These are phyloP conservation scores for Leccinum cinnamomeum DNA, from an alignment of 1,284 basidiomycete species.

Conservation along the genomic window DNA sequence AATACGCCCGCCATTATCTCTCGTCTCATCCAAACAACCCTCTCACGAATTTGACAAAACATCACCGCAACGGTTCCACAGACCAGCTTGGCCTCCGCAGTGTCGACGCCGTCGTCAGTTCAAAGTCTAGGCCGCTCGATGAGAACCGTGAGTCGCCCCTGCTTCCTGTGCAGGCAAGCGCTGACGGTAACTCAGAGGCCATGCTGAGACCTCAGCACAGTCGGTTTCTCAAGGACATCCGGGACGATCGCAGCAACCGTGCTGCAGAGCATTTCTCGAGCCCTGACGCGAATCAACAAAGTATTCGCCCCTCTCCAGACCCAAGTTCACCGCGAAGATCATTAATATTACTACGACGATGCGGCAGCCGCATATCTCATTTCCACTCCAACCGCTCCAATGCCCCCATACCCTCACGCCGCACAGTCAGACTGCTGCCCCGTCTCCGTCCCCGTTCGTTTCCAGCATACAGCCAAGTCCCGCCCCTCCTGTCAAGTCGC, in stretches of 20 bases:
- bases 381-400: slow-evolving; percentile 59
- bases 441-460: slow-evolving; percentile 63
- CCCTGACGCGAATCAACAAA: slow-evolving; percentile 13
- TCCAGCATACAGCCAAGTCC: slow-evolving; percentile 49
- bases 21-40: slow-evolving; percentile 24
- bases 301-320: slow-evolving; percentile 28
- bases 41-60: slow-evolving; percentile 27
- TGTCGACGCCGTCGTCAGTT: slow-evolving; percentile 55
- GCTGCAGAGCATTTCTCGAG: slow-evolving; percentile 18
- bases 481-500: slow-evolving; percentile 58
- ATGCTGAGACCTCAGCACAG: slow-evolving; percentile 21
- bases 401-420: slow-evolving; percentile 77
- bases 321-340: slow-evolving; percentile 30
- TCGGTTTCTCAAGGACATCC: slow-evolving; percentile 19
- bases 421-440: slow-evolving; percentile 67
- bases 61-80: slow-evolving; percentile 46
- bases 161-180: slow-evolving; percentile 5
- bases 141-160: slow-evolving; percentile 30
- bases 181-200: slow-evolving; percentile 24
- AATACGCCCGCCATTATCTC: slow-evolving; percentile 25
- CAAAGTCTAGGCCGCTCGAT: slow-evolving; percentile 38
- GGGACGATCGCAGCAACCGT: slow-evolving; percentile 23
- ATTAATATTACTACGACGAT: slow-evolving; percentile 48
- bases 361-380: slow-evolving; percentile 55
- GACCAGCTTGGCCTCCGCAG: slow-evolving; percentile 61